A percentile compares a stretch with the other conserved stretches of the same genome.
phyloP scores from a whole-genome alignment of 2,329 filamentous ascomycete genomes.

The Cytospora piceae region DNA sequence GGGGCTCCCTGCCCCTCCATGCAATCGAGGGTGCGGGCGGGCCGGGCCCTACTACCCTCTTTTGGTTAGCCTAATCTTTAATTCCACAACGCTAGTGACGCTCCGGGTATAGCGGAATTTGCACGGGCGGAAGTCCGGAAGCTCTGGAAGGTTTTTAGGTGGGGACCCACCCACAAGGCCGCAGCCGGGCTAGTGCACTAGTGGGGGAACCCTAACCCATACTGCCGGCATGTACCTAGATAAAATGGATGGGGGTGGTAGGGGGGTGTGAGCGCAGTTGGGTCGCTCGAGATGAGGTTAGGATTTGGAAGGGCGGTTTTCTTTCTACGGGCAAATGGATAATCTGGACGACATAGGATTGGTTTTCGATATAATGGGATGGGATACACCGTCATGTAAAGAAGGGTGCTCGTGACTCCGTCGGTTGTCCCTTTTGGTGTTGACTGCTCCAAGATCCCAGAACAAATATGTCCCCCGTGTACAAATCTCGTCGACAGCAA shows the following conservation, averaged over 20 bases:
- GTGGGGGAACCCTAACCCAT: not conserved
- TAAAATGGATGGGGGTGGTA: not conserved
- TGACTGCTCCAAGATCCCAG: not conserved
- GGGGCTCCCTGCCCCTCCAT: not conserved
- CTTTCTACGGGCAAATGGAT: no score
- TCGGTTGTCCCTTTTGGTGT: no score
- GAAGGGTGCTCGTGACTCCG: no score
- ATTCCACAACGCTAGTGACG: not conserved
- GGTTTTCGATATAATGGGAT: no score
- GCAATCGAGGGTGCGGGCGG: conserved; percentile 1
- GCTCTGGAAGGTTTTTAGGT: not conserved
- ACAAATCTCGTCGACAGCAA: not conserved
- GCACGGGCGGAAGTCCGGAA: not conserved
- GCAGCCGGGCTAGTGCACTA: not conserved
- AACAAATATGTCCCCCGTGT: not conserved
- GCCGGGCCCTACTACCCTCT: not conserved
- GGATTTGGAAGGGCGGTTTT: no score
- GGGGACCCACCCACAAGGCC: not conserved
- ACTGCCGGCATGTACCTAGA: not conserved
- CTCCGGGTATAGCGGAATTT: not conserved
- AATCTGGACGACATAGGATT: no score
- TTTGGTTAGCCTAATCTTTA: not conserved
- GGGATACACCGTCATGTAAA: no score
- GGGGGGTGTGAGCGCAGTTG: no score
- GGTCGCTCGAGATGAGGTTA: not conserved